phyloP scores from a whole-genome alignment of 176 grass and related monocot genomes.

The Thalia dealbata region DNA sequence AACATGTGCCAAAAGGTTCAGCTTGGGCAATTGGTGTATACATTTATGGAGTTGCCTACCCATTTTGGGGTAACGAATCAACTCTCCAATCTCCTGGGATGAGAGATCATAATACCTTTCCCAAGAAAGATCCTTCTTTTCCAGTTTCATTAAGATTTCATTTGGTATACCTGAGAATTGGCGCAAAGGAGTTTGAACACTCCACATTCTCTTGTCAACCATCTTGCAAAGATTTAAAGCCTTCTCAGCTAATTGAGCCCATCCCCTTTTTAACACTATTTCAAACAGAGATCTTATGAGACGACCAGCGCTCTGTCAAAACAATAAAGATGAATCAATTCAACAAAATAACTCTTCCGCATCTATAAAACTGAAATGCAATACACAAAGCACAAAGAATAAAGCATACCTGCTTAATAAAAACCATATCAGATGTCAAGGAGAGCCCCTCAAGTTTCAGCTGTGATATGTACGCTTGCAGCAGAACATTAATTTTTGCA shows the following conservation, averaged over 20 bases:
- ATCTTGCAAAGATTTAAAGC: constrained; percentile 96
- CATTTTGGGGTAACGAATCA: constrained; percentile 65
- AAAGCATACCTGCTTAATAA: constrained; percentile 67
- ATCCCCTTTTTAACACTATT: constrained; percentile 87
- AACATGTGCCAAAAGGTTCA: constrained; percentile 88
- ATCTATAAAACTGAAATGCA: constrained; percentile 8
- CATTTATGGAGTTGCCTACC: constrained; percentile 70
- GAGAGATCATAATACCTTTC: constrained; percentile 88
- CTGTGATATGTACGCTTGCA: constrained; percentile 93
- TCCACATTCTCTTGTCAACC: constrained; percentile 97
- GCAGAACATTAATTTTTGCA: constrained; percentile 93
- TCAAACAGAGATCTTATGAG: constrained; percentile 72
- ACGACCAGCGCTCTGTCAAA: constrained; percentile 78
- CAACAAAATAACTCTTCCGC: constrained; percentile 1
- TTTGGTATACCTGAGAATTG: constrained; percentile 88
- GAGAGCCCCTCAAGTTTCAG: constrained; percentile 85
- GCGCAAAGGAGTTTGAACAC: constrained; percentile 72
- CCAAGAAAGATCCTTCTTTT: constrained; percentile 92
- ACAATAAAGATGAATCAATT: constrained; percentile 16
- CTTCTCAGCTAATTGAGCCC: constrained; percentile 86
- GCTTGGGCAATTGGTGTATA: constrained; percentile 88
- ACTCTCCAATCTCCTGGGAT: constrained; percentile 86
- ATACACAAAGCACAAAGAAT: background rate
- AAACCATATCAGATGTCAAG: constrained; percentile 84
- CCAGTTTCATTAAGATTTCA: constrained; percentile 89